Base-by-base conservation (phyloP, 2,329 filamentous ascomycete genomes). In the Emericellopsis atlantica region DNA sequence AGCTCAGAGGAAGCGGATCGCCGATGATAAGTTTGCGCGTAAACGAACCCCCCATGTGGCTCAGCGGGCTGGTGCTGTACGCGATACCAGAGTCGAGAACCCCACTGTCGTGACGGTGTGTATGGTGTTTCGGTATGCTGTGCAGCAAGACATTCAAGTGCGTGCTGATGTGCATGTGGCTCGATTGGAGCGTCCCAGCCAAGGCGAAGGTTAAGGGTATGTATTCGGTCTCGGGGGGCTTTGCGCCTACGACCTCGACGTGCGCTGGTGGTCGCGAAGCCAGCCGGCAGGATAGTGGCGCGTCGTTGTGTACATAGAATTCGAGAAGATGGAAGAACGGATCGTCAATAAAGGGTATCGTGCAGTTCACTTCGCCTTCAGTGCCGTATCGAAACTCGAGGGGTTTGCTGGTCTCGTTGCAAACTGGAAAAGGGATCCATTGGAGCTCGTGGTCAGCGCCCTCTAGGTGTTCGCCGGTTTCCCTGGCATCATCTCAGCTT, bases 281-380 rank as follows among this genome's bases (percentile, higher is more conserved):
- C 12, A 96, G 76, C 40, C 92, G 89, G 62, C 92, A 98, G 41
- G 87, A 80, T 39, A 96, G 72, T 9, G 92, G 92, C 15, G 88
- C 89, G 63, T 98, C 92, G 66, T 84, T 88, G 71, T 96, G 92
- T 59, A 96, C 81, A 72, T 96, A 96, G 72, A 95, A 96, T 66
- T 96, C 85, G 66, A 90, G 81, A 40, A 90, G 74, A 63, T 92
- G 85, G 70, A 87, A 92, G 70, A 89, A 82, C 33, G 82, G 75
- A 57, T 90, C 85, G 52, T 74, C 72, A 52, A 90, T 71, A 62
- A 84, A 74, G 55, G 81, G 69, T 52, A 92, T 79, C 42, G 85
- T 92, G 69, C 85, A 92, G 66, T 90, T 90, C 50, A 86, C 64
- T 57, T 94, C 88, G 63, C 64, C 66, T 57, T 90, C 85, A 49